A percentile compares a stretch with the other conserved stretches of the same genome.
These are phyloP conservation scores for Colletotrichum agaves DNA, from an alignment of 2,329 filamentous ascomycete genomes.

Conservation along the genomic window DNA sequence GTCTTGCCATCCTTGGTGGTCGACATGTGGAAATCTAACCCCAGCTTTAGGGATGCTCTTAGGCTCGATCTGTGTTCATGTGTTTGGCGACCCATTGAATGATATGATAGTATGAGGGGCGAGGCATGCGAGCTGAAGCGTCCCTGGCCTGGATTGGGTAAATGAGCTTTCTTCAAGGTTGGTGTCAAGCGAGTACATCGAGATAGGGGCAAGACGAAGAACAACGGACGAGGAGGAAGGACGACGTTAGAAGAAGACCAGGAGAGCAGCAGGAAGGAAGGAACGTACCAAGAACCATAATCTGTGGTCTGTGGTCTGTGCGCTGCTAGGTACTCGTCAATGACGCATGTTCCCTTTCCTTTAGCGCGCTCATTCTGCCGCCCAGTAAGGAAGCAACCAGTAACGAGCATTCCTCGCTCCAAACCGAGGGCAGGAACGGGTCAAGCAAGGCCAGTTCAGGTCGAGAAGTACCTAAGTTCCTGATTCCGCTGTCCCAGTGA, in stretches of 20 bases:
- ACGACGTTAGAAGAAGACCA: too few relatives aligned
- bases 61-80: too few relatives aligned
- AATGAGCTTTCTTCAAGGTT: not conserved
- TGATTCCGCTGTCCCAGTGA: not conserved
- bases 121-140: not conserved
- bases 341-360: conserved; percentile 13
- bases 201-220: not conserved
- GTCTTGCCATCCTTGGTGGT: too few relatives aligned
- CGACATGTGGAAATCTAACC: too few relatives aligned
- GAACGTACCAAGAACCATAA: not conserved
- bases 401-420: conserved; percentile 16
- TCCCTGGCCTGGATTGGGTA: not conserved
- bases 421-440: not conserved
- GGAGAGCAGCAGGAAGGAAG: not conserved
- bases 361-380: conserved; percentile 3
- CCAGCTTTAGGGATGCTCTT: not conserved
- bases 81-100: too few relatives aligned
- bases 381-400: not conserved
- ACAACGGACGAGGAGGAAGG: not conserved
- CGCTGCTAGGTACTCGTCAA: not conserved
- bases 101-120: too few relatives aligned
- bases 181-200: not conserved
- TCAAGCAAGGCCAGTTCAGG: not conserved
- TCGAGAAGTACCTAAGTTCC: too few relatives aligned
- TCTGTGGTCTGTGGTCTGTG: conserved; percentile 14